Base-by-base conservation (phyloP, 768 basidiomycete species). In the Mycena vitilis region DNA sequence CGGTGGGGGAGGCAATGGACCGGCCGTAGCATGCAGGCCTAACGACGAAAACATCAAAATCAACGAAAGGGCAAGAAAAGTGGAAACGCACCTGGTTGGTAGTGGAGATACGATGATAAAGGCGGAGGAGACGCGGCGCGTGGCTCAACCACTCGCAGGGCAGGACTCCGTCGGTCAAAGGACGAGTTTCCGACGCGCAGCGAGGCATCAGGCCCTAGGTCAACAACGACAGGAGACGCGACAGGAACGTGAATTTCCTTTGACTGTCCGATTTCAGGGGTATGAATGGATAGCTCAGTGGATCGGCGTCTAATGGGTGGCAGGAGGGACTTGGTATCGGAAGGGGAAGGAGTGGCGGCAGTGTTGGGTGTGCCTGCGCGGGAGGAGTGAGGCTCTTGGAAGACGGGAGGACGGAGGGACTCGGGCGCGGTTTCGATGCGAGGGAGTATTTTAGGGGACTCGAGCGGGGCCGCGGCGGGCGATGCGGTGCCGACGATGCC, bases 1-100 rank as follows among this genome's bases (percentile, higher is more conserved):
- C 3, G 92, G 91, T 11, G 91, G 91, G 38, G 88, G 87, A 36
- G 92, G 91, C 66, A 91, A 82, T 54, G 92, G 92, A 5, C 91
- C 90, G 48, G 91, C 92, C 25, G 86, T 92, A 9, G 91, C 83
- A 78, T 94, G 90, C 2, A 90, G 73, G 56, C 87, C 86, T 82
- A 72, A 47, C 34, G 71, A 66, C 47, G 65, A 69, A 69, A 22
- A 44, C n/a, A 6, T 30, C 30, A 25, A n/a, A 40, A 49, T 60
- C 34, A 20, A n/a, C 67, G n/a, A 60, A 18, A 38, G 47, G 45
- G 53, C 51, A 56, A 38, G 34, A 64, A 30, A 47, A 36, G 20
- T 53, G 44, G 42, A 47, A 30, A 75, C 81, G 70, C 70, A 82
- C 88, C 91, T 55, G 90, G 89, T 66, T 91, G 85, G 73, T 92